Evolutionary conservation across 2,329 filamentous ascomycete genomes (phyloP).

Genomic region (Ascochyta viciae-villosae): DNA sequence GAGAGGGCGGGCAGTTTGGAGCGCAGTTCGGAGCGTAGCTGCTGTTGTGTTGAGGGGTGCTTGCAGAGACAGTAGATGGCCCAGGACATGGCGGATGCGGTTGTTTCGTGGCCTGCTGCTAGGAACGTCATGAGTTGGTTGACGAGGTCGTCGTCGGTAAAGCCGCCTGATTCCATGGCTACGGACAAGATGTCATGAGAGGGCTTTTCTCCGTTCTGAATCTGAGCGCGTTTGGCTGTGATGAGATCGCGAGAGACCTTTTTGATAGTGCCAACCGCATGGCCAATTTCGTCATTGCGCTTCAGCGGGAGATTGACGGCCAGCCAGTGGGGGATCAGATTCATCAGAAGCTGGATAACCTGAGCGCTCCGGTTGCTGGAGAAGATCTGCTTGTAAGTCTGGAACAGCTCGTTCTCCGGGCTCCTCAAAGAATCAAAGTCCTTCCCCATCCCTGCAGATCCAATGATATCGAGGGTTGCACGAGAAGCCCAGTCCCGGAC

Average conservation of each 20-base stretch:
- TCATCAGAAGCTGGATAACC: slow-evolving; percentile 63
- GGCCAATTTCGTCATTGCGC: slow-evolving; percentile 62
- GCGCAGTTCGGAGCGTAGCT: slow-evolving; percentile 60
- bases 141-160: slow-evolving; percentile 79
- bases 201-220: slow-evolving; percentile 54
- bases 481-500: slow-evolving; percentile 57
- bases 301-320: slow-evolving; percentile 70
- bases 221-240: slow-evolving; percentile 68
- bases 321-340: slow-evolving; percentile 70
- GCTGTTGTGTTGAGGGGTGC: slow-evolving; percentile 57
- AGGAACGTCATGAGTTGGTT: slow-evolving; percentile 93
- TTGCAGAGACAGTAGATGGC: slow-evolving; percentile 61
- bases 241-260: slow-evolving; percentile 73
- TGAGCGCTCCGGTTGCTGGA: slow-evolving; percentile 58
- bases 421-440: slow-evolving; percentile 63
- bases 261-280: slow-evolving; percentile 55
- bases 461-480: slow-evolving; percentile 66
- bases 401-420: slow-evolving; percentile 59
- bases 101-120: slow-evolving; percentile 70
- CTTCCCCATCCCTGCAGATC: slow-evolving; percentile 62
- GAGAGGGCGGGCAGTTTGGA: slow-evolving; percentile 53
- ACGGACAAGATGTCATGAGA: slow-evolving; percentile 81
- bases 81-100: slow-evolving; percentile 62
- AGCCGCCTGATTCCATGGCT: slow-evolving; percentile 76
- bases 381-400: slow-evolving; percentile 61